These are phyloP conservation scores for Pseudogymnoascus sp. DNA, from an alignment of 2,329 filamentous ascomycete genomes.

Conservation along the genomic window DNA sequence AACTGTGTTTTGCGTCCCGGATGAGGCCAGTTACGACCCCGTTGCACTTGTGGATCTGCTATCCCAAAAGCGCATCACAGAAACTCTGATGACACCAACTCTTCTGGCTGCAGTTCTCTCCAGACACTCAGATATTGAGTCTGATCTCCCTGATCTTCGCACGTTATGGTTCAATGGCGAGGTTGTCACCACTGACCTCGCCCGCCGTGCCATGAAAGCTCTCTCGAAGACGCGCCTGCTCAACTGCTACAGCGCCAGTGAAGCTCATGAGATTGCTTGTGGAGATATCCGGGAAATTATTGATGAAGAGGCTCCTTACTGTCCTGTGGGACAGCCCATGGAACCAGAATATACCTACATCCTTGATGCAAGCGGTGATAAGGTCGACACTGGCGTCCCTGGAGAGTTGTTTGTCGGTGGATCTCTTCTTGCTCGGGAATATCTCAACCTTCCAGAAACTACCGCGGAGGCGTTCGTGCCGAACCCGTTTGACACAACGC, in stretches of 20 bases:
- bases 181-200: conserved; percentile 71
- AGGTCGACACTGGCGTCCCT: conserved; percentile 50
- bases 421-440: conserved; percentile 63
- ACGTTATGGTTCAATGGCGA: conserved; percentile 76
- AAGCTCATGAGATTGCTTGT: conserved; percentile 52
- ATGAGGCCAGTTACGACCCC: conserved; percentile 70
- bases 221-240: conserved; percentile 61
- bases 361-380: conserved; percentile 58
- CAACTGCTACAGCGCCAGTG: conserved; percentile 75
- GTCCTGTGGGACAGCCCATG: conserved; percentile 63
- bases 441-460: conserved; percentile 70
- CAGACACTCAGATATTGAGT: conserved; percentile 56
- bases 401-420: conserved; percentile 73
- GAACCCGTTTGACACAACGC: conserved; percentile 52
- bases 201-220: conserved; percentile 48
- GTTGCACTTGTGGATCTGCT: conserved; percentile 64
- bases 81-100: conserved; percentile 78
- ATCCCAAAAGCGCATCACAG: conserved; percentile 56
- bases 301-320: conserved; percentile 55
- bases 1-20: conserved; percentile 65
- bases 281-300: conserved; percentile 65
- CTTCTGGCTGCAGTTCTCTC: conserved; percentile 65
- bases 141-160: conserved; percentile 54
- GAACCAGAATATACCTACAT: conserved; percentile 63
- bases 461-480: conserved; percentile 63